Conservation (phyloP, 1,139 yeast genomes). For the Kluyveromyces marxianus region DNA sequence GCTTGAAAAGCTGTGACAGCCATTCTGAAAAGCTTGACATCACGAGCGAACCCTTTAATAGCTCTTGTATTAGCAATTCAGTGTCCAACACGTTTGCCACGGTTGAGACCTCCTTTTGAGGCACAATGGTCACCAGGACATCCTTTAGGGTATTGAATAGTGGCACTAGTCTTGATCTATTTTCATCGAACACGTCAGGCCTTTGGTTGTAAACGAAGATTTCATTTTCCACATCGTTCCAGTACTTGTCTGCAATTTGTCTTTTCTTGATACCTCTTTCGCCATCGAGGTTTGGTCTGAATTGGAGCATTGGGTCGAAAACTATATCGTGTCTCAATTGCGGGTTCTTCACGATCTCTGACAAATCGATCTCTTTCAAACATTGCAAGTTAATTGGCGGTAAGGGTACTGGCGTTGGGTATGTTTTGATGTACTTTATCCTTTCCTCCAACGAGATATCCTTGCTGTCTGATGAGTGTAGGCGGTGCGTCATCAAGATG, state of each 20-base stretch:
- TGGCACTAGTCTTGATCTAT: slow-evolving; percentile 51
- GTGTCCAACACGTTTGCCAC: slow-evolving; percentile 74
- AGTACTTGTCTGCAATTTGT: slow-evolving; percentile 67
- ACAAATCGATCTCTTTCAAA: slow-evolving; percentile 77
- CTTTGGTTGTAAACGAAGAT: slow-evolving; percentile 28
- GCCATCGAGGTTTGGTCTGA: slow-evolving; percentile 86
- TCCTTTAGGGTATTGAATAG: slow-evolving; percentile 73
- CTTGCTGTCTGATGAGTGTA: slow-evolving; percentile 9
- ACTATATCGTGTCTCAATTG: slow-evolving; percentile 88
- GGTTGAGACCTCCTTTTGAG: slow-evolving; percentile 63
- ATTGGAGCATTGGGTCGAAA: slow-evolving; percentile 88
- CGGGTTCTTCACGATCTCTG: slow-evolving; percentile 85
- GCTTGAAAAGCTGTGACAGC: slow-evolving; percentile 30
- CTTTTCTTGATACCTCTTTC: slow-evolving; percentile 80
- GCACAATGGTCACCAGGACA: slow-evolving; percentile 65
- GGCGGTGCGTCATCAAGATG: slow-evolving; percentile 15
- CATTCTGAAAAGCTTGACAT: slow-evolving; percentile 28
- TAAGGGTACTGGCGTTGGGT: slow-evolving; percentile 26
- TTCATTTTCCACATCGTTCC: slow-evolving; percentile 71
- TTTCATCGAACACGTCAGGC: slow-evolving; percentile 29
- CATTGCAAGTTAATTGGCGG: slow-evolving; percentile 88
- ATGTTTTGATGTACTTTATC: slow-evolving; percentile 19
- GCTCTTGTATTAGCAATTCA: slow-evolving; percentile 69
- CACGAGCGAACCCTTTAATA: slow-evolving; percentile 41
- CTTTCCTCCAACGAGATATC: slow-evolving; percentile 23